Evolutionary conservation across 2,329 filamentous ascomycete species (phyloP).

Genomic region (Exophiala dermatitidis): DNA sequence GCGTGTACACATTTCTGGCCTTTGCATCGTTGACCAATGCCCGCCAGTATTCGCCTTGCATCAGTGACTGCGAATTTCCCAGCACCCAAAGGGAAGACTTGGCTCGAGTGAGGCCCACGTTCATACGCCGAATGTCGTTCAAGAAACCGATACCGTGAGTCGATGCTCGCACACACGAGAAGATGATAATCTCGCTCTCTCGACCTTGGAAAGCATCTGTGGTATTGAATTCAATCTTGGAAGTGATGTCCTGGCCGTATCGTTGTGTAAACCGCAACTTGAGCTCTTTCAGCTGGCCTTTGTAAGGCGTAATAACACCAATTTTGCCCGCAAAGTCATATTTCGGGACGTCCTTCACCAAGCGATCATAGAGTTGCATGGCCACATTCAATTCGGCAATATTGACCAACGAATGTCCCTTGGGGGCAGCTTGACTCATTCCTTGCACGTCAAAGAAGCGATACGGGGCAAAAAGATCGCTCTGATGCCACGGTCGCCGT

Average conservation of each 20-base stretch:
- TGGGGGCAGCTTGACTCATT: slow-evolving; percentile 70
- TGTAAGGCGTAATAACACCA: slow-evolving; percentile 97
- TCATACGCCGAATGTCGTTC: slow-evolving; percentile 97
- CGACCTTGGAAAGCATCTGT: slow-evolving; percentile 97
- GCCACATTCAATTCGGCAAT: slow-evolving; percentile 78
- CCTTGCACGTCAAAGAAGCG: slow-evolving; percentile 96
- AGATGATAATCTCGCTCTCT: slow-evolving; percentile 97
- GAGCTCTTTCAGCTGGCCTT: slow-evolving; percentile 78
- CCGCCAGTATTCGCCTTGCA: slow-evolving; percentile 85
- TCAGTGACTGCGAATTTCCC: slow-evolving; percentile 78
- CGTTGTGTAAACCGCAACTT: slow-evolving; percentile 63
- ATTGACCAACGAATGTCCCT: slow-evolving; percentile 86
- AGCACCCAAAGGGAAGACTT: slow-evolving; percentile 96
- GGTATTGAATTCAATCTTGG: slow-evolving; percentile 91
- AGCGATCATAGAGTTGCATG: slow-evolving; percentile 72
- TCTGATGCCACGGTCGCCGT: slow-evolving; percentile 76
- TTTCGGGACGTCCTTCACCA: slow-evolving; percentile 62
- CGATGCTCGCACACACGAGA: slow-evolving; percentile 92
- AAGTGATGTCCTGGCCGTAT: slow-evolving; percentile 68
- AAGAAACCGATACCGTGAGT: slow-evolving; percentile 96
- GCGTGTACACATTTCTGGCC: slow-evolving; percentile 66
- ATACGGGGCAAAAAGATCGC: slow-evolving; percentile 76
- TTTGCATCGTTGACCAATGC: slow-evolving; percentile 77
- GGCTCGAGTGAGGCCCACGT: slow-evolving; percentile 92
- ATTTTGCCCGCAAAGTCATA: slow-evolving; percentile 74